phyloP scores from a whole-genome alignment of 306 rosid genomes.

The Prunus armeniaca region DNA sequence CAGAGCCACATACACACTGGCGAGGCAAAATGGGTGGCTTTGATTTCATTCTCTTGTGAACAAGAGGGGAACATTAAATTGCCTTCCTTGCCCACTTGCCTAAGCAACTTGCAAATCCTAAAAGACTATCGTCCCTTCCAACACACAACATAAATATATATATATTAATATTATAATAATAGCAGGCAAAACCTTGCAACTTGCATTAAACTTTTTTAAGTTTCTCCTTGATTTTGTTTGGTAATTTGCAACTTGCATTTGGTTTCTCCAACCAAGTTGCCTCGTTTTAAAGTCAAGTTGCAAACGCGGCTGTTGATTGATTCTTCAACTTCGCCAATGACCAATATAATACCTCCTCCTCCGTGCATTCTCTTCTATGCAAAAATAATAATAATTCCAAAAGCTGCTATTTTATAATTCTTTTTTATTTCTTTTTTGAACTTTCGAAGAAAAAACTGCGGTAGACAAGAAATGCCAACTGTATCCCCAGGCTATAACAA shows the following conservation, averaged over 20 bases:
- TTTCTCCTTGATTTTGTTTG: too few species aligned
- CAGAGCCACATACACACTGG: not conserved
- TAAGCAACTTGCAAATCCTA: slow-evolving; percentile 2
- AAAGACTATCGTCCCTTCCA: not conserved
- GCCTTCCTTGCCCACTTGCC: slow-evolving; percentile 16
- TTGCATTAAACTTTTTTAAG: too few species aligned
- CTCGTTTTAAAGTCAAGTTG: slow-evolving; percentile 1
- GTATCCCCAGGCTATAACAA: not conserved
- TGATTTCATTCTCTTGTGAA: not conserved
- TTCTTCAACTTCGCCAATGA: slow-evolving; percentile 26
- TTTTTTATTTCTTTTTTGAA: not conserved
- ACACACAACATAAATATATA: not conserved
- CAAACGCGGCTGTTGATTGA: not conserved
- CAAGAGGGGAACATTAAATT: not conserved
- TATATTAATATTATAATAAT: too few species aligned
- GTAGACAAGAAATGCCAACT: not conserved
- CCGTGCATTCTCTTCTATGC: slow-evolving; percentile 3
- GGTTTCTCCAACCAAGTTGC: not conserved
- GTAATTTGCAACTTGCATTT: not conserved
- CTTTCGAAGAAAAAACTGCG: not conserved
- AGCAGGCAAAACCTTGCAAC: too few species aligned
- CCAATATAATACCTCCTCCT: slow-evolving; percentile 5
- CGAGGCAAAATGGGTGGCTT: not conserved
- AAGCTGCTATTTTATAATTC: not conserved
- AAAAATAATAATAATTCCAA: slow-evolving; percentile 7